Evolutionary conservation across 2,329 filamentous ascomycete species (phyloP), one percentile per base, ranked within the genome.

Genomic region (Talaromyces atroroseus): DNA sequence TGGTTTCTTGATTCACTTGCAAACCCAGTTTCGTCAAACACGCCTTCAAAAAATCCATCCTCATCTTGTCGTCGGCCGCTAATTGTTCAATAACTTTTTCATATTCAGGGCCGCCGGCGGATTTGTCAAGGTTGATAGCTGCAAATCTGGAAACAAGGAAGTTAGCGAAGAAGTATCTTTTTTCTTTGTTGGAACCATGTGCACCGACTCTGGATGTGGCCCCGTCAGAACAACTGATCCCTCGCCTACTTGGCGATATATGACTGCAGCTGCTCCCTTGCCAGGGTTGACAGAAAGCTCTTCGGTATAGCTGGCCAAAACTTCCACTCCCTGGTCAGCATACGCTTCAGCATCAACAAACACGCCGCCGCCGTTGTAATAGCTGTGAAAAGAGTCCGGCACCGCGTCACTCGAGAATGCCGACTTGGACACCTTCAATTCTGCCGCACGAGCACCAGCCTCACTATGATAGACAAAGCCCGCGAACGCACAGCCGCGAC

Each of bases 401-500:
- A 87, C 69, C 3, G 75, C 73, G 0, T 77, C 80, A 44, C 68
- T 70, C 0, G 74, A 71, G 58, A 95, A 83, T 0, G 78, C 76
- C 2, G 78, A 78, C 61, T 83, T 84, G 12, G 82, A 76, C 12
- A 94, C 84, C 52, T 78, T 80, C 47, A 97, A 64, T 57, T 81
- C 79, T 0, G 84, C 85, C 2, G 89, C 90, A 63, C 83, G 82
- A 1, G 94, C 90, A 1, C 94, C 94, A 47, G 77, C 83, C 74
- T 99, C 94, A 65, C 89, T 94, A 55, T 88, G 82, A 74, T 99
- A 99, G 64, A 88, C 84, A 69, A 99, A 99, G 0, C 94, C 94
- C 42, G 82, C 78, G 71, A 95, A 96, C 3, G 92, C 92, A 58
- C 90, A 82, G 0, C 94, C 94, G 52, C 92, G 84, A 70, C 91